Percentiles rank a stretch among this genome's conserved stretches.
Conservation (phyloP, 1,139 yeast species). For the Spathaspora sp. region DNA sequence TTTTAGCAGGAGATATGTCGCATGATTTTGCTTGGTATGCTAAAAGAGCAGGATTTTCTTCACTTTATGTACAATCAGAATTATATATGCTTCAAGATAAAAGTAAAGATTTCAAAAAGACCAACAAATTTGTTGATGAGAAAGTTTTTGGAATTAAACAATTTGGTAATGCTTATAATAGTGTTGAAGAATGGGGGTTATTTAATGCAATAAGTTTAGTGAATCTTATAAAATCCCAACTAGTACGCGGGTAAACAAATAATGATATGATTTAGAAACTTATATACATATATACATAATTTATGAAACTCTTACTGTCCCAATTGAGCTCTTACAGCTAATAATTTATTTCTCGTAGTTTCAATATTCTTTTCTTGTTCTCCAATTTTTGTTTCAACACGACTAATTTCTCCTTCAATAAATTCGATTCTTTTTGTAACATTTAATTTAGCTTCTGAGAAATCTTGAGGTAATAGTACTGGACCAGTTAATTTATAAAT, state of each 20-base stretch:
- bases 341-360: constrained; percentile 46
- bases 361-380: constrained; percentile 53
- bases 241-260: constrained; percentile 55
- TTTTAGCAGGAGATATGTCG: constrained; percentile 76
- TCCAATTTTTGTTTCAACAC: constrained; percentile 62
- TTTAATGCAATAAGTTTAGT: constrained; percentile 67
- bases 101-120: constrained; percentile 53
- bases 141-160: constrained; percentile 55
- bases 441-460: constrained; percentile 74
- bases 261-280: neutral
- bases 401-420: constrained; percentile 69
- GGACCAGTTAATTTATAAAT: constrained; percentile 92
- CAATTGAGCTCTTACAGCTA: constrained; percentile 38
- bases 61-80: constrained; percentile 72
- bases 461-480: constrained; percentile 85
- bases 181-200: constrained; percentile 70
- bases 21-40: constrained; percentile 92
- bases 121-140: constrained; percentile 63
- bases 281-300: constrained; percentile 1
- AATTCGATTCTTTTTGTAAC: constrained; percentile 88
- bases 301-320: constrained; percentile 5
- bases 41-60: constrained; percentile 69
- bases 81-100: constrained; percentile 78
- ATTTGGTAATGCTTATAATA: constrained; percentile 60
- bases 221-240: constrained; percentile 70